Evolutionary conservation across 257 asterid species (phyloP).

Genomic region (Solanum bukasovii): DNA sequence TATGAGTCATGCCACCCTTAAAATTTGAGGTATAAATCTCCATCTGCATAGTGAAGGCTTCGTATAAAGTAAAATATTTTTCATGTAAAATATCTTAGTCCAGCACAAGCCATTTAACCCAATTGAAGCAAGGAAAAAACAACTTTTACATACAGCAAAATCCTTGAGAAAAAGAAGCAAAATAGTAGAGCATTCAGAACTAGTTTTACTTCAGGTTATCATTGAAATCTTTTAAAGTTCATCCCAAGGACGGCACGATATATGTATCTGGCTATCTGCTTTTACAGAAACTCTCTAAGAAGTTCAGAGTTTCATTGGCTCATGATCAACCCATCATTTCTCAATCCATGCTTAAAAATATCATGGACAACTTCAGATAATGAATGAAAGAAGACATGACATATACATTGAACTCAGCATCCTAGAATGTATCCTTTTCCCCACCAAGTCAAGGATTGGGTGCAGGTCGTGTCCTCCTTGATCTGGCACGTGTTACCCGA

Average conservation of each 20-base stretch:
- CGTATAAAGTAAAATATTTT: background rate
- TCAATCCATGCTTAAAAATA: background rate
- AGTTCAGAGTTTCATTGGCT: background rate
- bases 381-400: background rate
- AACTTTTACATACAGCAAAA: background rate
- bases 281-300: background rate
- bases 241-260: background rate
- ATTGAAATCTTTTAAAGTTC: background rate
- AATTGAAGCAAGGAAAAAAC: background rate
- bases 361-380: background rate
- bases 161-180: background rate
- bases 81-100: background rate
- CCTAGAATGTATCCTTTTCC: background rate
- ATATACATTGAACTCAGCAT: background rate
- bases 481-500: constrained; percentile 10
- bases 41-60: background rate
- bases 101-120: background rate
- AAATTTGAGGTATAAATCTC: background rate
- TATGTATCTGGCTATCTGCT: background rate
- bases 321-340: background rate
- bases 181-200: background rate
- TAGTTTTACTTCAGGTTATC: background rate
- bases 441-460: background rate
- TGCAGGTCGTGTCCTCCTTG: constrained; percentile 4
- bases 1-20: background rate